Percentiles rank a stretch among this genome's conserved stretches.
Conservation (phyloP, 176 grass and related monocot species). For the maize (Zea mays) region Zm-B73-REFERENCE-NAM-5.0 NC_050096.1:302425001-302425500, state of each 20-base stretch:
- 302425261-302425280: conserved; percentile 11
- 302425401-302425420: conserved; percentile 85
- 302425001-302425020: conserved; percentile 18
- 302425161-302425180: neutral
- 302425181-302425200: neutral
- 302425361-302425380: conserved; percentile 66
- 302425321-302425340: conserved; percentile 83
- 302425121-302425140: neutral
- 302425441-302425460: conserved; percentile 79
- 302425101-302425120: neutral
- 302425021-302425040: neutral
- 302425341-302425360: conserved; percentile 90
- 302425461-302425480: conserved; percentile 36
- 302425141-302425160: neutral
- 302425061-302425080: neutral
- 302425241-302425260: conserved; percentile 23
- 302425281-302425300: conserved; percentile 18
- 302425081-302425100: neutral
- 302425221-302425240: neutral
- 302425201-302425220: neutral
- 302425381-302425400: conserved; percentile 90
- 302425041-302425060: neutral
- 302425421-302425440: conserved; percentile 82
- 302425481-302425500: neutral
- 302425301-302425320: conserved; percentile 64